These are phyloP conservation scores for Salinomyces thailandicus DNA, from an alignment of 2,329 filamentous ascomycete species.

Conservation along the genomic window DNA sequence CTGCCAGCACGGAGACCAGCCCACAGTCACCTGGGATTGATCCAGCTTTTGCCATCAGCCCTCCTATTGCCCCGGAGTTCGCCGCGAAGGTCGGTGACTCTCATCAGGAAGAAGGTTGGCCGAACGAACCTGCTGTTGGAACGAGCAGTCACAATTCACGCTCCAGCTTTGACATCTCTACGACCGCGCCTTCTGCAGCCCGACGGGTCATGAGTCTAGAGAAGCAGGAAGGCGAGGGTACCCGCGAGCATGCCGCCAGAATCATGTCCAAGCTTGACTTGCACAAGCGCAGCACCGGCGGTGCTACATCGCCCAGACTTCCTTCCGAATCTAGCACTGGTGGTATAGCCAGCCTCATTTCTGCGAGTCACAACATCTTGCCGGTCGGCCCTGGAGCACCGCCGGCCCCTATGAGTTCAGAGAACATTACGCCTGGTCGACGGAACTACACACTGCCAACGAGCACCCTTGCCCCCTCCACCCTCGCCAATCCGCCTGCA, in stretches of 20 bases:
- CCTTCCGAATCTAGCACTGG: conserved; percentile 35
- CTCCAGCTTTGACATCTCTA: conserved; percentile 61
- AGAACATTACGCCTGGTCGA: conserved; percentile 10
- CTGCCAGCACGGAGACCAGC: conserved; percentile 40
- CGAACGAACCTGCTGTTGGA: conserved; percentile 22
- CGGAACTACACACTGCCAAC: conserved; percentile 35
- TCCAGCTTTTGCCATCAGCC: conserved; percentile 85
- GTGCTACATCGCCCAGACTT: conserved; percentile 32
- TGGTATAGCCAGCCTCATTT: conserved; percentile 77
- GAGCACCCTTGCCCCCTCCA: conserved; percentile 67
- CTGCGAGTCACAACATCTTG: conserved; percentile 69
- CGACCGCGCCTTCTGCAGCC: conserved; percentile 34
- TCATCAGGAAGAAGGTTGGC: conserved; percentile 35
- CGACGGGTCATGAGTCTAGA: conserved; percentile 40
- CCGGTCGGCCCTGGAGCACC: conserved; percentile 47
- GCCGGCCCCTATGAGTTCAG: conserved; percentile 22
- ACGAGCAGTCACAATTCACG: conserved; percentile 41
- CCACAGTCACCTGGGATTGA: conserved; percentile 39
- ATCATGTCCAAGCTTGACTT: conserved; percentile 91
- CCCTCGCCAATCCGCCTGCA: conserved; percentile 71
- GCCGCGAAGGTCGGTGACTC: conserved; percentile 67
- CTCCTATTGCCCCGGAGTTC: conserved; percentile 80
- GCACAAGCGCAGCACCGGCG: conserved; percentile 74
- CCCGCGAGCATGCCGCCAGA: conserved; percentile 70
- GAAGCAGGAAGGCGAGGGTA: conserved; percentile 45